Percentiles rank a stretch among this genome's conserved stretches.
Conservation (phyloP, 2,329 filamentous ascomycete species). For the Talaromyces sp. region DNA sequence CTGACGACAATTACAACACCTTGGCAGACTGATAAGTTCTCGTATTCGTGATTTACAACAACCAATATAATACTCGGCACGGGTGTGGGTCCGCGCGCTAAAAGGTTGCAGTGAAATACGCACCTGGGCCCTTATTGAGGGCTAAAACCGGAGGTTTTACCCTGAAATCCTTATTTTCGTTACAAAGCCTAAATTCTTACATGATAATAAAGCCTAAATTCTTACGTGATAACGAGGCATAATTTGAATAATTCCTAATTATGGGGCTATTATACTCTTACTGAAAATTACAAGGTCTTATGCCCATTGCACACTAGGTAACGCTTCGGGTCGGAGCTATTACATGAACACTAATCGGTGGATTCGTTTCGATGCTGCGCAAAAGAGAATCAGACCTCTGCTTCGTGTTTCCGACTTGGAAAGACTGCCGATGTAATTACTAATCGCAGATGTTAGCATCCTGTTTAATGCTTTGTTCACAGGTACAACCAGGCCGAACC, state of each 20-base stretch:
- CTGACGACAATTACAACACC: background rate
- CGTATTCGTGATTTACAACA: background rate
- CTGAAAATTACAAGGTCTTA: background rate
- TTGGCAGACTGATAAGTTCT: background rate
- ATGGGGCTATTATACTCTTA: background rate
- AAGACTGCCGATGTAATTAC: background rate
- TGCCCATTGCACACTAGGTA: background rate
- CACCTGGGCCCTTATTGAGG: too few species aligned
- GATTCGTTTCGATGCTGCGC: background rate
- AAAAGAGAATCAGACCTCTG: background rate
- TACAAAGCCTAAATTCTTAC: background rate
- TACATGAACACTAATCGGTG: background rate
- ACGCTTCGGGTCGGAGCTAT: background rate
- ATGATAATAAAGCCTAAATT: background rate
- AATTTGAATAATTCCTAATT: background rate
- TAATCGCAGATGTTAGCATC: conserved; percentile 1
- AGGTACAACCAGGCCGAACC: background rate
- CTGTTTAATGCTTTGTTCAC: background rate
- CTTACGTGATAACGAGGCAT: background rate
- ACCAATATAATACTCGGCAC: background rate
- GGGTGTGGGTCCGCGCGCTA: too few species aligned
- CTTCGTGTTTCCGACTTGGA: background rate
- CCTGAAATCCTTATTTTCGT: background rate
- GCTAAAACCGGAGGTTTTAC: too few species aligned
- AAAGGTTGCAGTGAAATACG: too few species aligned